These are phyloP conservation scores for Elongisporangium undulatum DNA, from an alignment of 352 stramenopile genomes.

Conservation along the genomic window DNA sequence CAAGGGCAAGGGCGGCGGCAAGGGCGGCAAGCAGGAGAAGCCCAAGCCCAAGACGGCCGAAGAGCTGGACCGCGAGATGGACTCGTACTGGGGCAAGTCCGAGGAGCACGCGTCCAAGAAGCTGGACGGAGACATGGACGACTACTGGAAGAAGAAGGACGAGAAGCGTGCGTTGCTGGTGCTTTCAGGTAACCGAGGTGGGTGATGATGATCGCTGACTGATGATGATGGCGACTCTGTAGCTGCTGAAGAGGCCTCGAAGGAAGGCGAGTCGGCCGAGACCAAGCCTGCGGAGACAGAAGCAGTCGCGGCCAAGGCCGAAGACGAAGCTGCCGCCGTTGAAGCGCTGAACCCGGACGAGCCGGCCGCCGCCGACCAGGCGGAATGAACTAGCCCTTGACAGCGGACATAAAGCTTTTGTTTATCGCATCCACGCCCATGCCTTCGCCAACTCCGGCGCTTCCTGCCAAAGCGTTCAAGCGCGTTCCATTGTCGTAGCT, in stretches of 20 bases:
- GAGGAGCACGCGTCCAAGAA: constrained; percentile 82
- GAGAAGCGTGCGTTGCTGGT: constrained; percentile 22
- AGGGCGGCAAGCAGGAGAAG: constrained; percentile 28
- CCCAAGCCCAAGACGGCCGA: constrained; percentile 71
- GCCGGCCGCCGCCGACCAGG: not conserved
- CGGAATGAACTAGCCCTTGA: not conserved
- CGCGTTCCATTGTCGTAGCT: too few relatives aligned
- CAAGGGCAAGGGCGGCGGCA: constrained; percentile 15
- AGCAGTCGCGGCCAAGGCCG: not conserved
- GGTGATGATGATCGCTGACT: too few relatives aligned
- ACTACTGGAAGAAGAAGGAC: constrained; percentile 87
- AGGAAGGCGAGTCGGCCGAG: constrained; percentile 8
- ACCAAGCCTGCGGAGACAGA: not conserved
- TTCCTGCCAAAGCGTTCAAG: too few relatives aligned
- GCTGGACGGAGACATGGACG: constrained; percentile 80
- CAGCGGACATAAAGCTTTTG: not conserved
- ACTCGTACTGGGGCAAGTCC: constrained; percentile 86
- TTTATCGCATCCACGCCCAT: not conserved
- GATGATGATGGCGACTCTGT: not conserved
- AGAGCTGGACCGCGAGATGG: constrained; percentile 82
- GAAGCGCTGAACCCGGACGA: not conserved
- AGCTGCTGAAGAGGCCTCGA: constrained; percentile 13
- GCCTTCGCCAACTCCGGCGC: too few relatives aligned
- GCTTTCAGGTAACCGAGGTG: not conserved
- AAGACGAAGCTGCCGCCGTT: not conserved